A percentile compares a stretch with the other conserved stretches of the same genome.
phyloP scores from a whole-genome alignment of 331 rosid genomes.

The Acacia concinna region DNA sequence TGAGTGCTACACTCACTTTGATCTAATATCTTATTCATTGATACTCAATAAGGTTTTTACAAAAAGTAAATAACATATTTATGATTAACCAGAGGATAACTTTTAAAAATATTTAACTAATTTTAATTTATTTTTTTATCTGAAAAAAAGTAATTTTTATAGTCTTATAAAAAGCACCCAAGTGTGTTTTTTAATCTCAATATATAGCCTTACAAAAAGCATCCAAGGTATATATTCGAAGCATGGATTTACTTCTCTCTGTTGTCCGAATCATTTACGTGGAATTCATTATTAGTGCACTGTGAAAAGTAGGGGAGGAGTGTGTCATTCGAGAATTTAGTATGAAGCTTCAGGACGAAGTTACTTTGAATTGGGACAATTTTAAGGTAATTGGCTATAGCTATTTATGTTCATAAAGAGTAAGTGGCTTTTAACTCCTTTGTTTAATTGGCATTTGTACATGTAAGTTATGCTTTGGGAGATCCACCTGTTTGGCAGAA shows the following conservation, averaged over 20 bases:
- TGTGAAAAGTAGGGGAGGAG: background rate
- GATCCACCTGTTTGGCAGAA: too few relatives aligned
- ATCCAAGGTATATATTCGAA: background rate
- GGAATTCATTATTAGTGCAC: background rate
- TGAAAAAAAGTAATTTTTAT: too few relatives aligned
- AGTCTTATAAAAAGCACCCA: too few relatives aligned
- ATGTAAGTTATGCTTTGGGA: background rate
- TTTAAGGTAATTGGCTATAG: background rate
- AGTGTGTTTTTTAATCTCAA: too few relatives aligned
- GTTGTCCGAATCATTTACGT: background rate
- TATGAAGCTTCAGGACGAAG: background rate
- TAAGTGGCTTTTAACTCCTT: background rate
- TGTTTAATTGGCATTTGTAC: background rate
- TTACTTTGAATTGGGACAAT: background rate
- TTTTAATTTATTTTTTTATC: too few relatives aligned
- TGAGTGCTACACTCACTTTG: background rate
- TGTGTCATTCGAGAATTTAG: background rate
- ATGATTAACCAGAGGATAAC: too few relatives aligned
- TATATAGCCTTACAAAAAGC: too few relatives aligned
- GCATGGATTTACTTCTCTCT: background rate
- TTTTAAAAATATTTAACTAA: background rate
- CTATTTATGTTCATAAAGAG: background rate
- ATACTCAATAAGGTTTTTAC: too few relatives aligned
- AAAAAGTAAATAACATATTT: too few relatives aligned
- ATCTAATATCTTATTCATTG: too few relatives aligned